Evolutionary conservation across 225 moss, liverwort and hornwort species (phyloP).

Genomic region (Marchantia paleacea): DNA sequence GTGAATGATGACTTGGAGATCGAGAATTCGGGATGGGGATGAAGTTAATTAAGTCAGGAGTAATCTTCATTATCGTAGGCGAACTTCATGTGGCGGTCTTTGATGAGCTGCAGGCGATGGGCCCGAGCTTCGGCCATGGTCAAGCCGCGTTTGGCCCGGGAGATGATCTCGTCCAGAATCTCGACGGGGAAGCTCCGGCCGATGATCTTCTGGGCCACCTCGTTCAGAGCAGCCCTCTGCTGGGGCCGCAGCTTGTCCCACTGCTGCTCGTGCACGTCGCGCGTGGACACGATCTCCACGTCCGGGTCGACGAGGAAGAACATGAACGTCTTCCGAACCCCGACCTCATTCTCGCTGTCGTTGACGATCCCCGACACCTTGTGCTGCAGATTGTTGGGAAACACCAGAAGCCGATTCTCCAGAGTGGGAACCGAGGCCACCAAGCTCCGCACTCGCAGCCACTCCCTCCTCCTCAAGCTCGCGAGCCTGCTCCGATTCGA

Average conservation of each 20-base stretch:
- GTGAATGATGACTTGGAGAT: not conserved
- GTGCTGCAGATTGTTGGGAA: slow-evolving; percentile 25
- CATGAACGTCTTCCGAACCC: slow-evolving; percentile 15
- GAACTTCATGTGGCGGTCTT: slow-evolving; percentile 17
- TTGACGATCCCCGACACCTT: slow-evolving; percentile 24
- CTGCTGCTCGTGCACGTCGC: slow-evolving; percentile 23
- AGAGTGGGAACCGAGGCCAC: slow-evolving; percentile 17
- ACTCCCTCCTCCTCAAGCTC: slow-evolving; percentile 3
- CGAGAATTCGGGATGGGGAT: not conserved
- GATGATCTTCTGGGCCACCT: slow-evolving; percentile 20
- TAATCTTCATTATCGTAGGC: slow-evolving; percentile 16
- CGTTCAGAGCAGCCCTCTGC: slow-evolving; percentile 10
- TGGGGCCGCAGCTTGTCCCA: slow-evolving; percentile 11
- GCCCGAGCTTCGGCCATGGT: slow-evolving; percentile 17
- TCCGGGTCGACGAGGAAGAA: slow-evolving; percentile 17
- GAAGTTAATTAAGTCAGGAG: not conserved
- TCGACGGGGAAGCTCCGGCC: slow-evolving; percentile 16
- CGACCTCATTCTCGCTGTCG: slow-evolving; percentile 5
- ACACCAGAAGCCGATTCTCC: slow-evolving; percentile 23
- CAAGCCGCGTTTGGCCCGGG: slow-evolving; percentile 4
- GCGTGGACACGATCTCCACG: slow-evolving; percentile 11
- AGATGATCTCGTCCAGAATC: slow-evolving; percentile 19
- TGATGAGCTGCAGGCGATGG: slow-evolving; percentile 24
- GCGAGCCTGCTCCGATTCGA: slow-evolving; percentile 2
- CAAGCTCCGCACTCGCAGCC: slow-evolving; percentile 13